These are phyloP conservation scores for Coemansia sp. DNA, from an alignment of 192 early-diverging fungal species.

Conservation along the genomic window DNA sequence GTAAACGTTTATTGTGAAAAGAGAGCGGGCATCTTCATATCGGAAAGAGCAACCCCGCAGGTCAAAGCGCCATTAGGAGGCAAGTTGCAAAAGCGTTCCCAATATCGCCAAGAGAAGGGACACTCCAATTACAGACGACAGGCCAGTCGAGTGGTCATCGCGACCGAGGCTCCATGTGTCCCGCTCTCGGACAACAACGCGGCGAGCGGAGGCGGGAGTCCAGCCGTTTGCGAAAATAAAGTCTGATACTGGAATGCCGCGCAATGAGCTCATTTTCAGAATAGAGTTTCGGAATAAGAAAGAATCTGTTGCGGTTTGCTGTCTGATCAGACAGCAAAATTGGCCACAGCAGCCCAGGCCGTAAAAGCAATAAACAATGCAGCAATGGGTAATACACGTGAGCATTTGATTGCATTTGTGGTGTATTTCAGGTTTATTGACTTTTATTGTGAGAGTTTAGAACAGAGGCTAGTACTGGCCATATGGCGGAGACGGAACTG, in stretches of 20 bases:
- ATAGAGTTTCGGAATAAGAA: neutral
- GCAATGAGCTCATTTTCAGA: constrained; percentile 12
- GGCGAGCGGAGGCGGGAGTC: constrained; percentile 35
- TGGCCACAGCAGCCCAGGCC: no score
- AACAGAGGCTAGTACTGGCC: neutral
- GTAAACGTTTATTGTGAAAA: no score
- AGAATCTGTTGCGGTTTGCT: neutral
- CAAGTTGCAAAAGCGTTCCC: constrained; percentile 31
- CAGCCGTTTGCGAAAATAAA: constrained; percentile 45
- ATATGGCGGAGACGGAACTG: constrained; percentile 1
- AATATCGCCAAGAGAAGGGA: constrained; percentile 24
- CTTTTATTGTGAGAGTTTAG: neutral
- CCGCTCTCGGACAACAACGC: constrained; percentile 24
- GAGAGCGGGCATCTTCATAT: no score
- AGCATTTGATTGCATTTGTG: neutral
- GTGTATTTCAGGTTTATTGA: neutral
- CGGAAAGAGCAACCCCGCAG: no score
- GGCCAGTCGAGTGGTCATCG: constrained; percentile 23
- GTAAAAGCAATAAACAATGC: no score
- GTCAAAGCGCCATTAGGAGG: neutral
- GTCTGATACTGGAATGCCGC: constrained; percentile 20
- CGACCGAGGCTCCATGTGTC: constrained; percentile 41
- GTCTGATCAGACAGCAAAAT: no score
- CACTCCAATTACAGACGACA: constrained; percentile 24
- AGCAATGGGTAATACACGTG: neutral